Conservation (phyloP, 2,329 filamentous ascomycete genomes). For the Myriosclerotinia scirpicola region DNA sequence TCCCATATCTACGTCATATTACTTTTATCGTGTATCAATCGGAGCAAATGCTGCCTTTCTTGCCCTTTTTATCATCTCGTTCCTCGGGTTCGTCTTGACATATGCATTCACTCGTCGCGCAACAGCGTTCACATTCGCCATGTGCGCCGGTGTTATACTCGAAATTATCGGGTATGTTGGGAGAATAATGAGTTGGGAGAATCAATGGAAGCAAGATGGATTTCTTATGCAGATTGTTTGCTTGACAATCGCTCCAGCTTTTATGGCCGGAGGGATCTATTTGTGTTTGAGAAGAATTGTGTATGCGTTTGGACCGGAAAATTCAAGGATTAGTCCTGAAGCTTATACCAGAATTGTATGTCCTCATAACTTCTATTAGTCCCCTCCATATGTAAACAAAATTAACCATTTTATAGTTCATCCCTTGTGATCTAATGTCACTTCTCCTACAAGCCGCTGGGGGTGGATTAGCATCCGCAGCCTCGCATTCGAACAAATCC, state of each 20-base stretch:
- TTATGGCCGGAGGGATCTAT: slow-evolving; percentile 64
- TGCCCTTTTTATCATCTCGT: slow-evolving; percentile 50
- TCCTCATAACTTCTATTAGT: slow-evolving; percentile 30
- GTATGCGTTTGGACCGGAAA: slow-evolving; percentile 49
- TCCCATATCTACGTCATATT: slow-evolving; percentile 44
- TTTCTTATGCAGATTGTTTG: slow-evolving; percentile 60
- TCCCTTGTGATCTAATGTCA: slow-evolving; percentile 61
- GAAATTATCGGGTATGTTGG: slow-evolving; percentile 62
- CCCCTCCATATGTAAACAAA: slow-evolving; percentile 34
- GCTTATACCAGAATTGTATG: slow-evolving; percentile 52
- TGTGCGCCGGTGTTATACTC: slow-evolving; percentile 53
- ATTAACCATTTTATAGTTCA: slow-evolving; percentile 48
- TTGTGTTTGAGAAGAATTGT: slow-evolving; percentile 57
- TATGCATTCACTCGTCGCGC: slow-evolving; percentile 49
- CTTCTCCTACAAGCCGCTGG: slow-evolving; percentile 61
- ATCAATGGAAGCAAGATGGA: slow-evolving; percentile 51
- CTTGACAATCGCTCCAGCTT: slow-evolving; percentile 64
- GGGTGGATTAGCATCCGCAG: slow-evolving; percentile 57
- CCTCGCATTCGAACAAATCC: slow-evolving; percentile 43
- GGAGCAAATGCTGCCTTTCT: slow-evolving; percentile 54
- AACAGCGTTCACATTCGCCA: slow-evolving; percentile 52
- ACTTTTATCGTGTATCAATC: slow-evolving; percentile 55
- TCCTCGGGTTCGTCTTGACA: slow-evolving; percentile 45
- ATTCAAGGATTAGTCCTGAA: slow-evolving; percentile 49
- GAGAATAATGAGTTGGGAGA: slow-evolving; percentile 54